These are phyloP conservation scores for Orychophragmus violaceus DNA, from an alignment of 345 rosid species.

Conservation along the genomic window DNA sequence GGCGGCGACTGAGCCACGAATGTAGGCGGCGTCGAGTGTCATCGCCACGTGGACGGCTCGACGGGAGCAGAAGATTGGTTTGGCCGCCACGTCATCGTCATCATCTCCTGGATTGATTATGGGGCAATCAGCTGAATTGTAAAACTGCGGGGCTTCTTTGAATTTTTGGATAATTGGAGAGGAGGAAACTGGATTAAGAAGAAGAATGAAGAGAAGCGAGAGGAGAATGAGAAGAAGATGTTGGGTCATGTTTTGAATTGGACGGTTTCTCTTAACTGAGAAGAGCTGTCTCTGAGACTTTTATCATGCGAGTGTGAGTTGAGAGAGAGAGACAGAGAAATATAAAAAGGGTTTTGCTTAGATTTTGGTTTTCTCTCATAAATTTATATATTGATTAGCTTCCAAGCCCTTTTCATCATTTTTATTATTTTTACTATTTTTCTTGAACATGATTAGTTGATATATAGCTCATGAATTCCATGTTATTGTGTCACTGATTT, in stretches of 20 bases:
- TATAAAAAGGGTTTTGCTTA: conserved; percentile 25
- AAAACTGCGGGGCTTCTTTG: conserved; percentile 92
- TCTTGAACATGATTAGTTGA: not conserved
- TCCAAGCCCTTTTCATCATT: conserved; percentile 28
- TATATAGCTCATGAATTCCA: not conserved
- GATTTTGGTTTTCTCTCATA: conserved; percentile 22
- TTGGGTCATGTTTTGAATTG: conserved; percentile 20
- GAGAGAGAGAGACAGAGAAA: not conserved
- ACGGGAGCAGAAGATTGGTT: conserved; percentile 51
- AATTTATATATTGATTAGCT: conserved; percentile 18
- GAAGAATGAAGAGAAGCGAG: conserved; percentile 4
- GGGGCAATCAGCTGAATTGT: conserved; percentile 78
- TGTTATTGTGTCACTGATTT: conserved; percentile 6
- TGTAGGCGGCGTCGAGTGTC: conserved; percentile 79
- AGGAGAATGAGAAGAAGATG: conserved; percentile 12
- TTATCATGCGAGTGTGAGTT: conserved; percentile 12
- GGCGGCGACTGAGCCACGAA: conserved; percentile 96
- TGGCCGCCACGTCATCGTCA: conserved; percentile 7
- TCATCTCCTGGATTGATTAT: conserved; percentile 19
- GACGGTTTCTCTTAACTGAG: conserved; percentile 18
- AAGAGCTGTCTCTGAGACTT: conserved; percentile 22
- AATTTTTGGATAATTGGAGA: conserved; percentile 38
- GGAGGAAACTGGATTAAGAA: conserved; percentile 15
- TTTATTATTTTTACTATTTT: not conserved
- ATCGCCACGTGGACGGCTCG: conserved; percentile 83